Evolutionary conservation across 495 filamentous ascomycete species (phyloP).

Genomic region (Rhypophila decipiens): DNA sequence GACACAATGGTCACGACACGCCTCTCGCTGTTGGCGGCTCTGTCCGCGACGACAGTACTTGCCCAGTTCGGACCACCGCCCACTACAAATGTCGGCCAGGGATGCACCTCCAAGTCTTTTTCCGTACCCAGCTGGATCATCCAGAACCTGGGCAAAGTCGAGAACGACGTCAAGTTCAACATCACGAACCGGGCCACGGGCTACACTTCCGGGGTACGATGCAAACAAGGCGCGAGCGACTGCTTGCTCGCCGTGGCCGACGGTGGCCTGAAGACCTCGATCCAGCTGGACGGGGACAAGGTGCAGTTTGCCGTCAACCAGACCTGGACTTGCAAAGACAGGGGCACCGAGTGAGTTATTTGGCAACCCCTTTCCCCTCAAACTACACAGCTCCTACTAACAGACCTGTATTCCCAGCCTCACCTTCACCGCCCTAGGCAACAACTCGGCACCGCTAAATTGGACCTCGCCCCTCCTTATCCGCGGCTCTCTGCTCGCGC

Average conservation of each 20-base stretch:
- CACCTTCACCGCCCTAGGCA: conserved; percentile 15
- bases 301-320: conserved; percentile 14
- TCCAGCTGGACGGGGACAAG: conserved; percentile 1
- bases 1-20: not conserved
- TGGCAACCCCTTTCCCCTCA: not conserved
- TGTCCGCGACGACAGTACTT: not conserved
- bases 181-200: conserved; percentile 16
- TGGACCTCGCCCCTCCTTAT: conserved; percentile 6
- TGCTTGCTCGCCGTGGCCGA: conserved; percentile 3
- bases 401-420: conserved; percentile 1
- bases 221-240: conserved; percentile 5
- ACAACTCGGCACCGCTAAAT: conserved; percentile 11
- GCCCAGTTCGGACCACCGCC: not conserved
- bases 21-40: not conserved
- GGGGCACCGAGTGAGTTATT: conserved; percentile 9
- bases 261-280: not conserved
- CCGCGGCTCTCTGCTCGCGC: conserved; percentile 9
- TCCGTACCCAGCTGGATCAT: conserved; percentile 20
- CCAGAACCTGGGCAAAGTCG: not conserved
- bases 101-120: conserved; percentile 19
- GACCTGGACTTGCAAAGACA: conserved; percentile 20
- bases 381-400: not conserved
- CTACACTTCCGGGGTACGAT: conserved; percentile 2
- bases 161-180: conserved; percentile 3
- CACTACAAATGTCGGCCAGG: not conserved